Conservation (phyloP, 176 grass and related monocot species). For the Raddia guianensis region DNA sequence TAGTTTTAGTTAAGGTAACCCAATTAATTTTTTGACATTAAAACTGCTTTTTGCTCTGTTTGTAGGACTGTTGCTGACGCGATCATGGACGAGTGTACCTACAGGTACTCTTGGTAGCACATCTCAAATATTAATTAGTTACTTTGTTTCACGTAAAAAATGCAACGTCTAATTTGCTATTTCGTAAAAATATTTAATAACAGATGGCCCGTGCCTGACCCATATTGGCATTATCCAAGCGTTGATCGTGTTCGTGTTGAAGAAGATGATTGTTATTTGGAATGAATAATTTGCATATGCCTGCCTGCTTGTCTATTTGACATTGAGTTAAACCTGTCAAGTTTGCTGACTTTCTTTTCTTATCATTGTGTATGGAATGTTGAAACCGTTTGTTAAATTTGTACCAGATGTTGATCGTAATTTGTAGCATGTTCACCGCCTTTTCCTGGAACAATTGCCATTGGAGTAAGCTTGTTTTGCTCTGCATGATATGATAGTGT, state of each 20-base stretch:
- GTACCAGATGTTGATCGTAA: too few species aligned
- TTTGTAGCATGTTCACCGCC: too few species aligned
- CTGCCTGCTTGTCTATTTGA: too few species aligned
- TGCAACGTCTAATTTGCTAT: background rate
- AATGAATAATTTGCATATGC: background rate
- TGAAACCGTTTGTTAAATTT: too few species aligned
- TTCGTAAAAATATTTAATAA: background rate
- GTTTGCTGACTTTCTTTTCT: too few species aligned
- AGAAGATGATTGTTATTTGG: background rate
- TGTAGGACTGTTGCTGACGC: background rate
- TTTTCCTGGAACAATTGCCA: too few species aligned
- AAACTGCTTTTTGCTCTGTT: background rate
- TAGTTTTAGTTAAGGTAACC: background rate
- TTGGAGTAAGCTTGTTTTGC: too few species aligned
- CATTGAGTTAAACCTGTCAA: too few species aligned
- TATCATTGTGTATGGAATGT: too few species aligned
- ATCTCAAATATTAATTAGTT: background rate
- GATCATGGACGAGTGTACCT: background rate
- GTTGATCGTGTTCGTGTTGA: too few species aligned
- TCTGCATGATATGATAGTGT: too few species aligned
- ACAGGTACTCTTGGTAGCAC: background rate
- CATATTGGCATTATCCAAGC: background rate
- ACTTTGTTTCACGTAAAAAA: background rate
- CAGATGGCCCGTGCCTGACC: background rate
- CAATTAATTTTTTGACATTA: background rate